Base-by-base conservation (phyloP, 352 stramenopile genomes). In the Phytophthora vignae region DNA sequence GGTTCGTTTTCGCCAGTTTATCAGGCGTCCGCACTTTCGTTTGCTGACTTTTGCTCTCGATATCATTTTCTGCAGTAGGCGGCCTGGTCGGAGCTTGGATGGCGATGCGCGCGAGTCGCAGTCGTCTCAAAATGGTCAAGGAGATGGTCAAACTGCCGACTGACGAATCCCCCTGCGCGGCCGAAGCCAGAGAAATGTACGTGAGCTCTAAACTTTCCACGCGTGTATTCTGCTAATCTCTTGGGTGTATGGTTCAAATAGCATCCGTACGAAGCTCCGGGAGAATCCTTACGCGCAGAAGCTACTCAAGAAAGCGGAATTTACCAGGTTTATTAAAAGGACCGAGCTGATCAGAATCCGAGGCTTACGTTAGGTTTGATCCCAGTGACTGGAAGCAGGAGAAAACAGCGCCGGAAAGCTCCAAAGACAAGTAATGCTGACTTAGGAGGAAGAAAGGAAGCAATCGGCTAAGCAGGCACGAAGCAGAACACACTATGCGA, bases 101-200 rank as follows among this genome's bases (percentile, higher is more conserved):
- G 55, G 49, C 64, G 12, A 50, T 71, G 48, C 55, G 64, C 14
- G 54, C 64, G 8, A 66, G 64, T 15, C 46, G 55, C 12, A 60
- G 66, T 38, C 64, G 64, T 21, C 29, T 49, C 17, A 56, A 71
- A 44, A 61, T 71, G 55, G 10, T 65, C 36, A 56, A 49, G 22
- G 60, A 71, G 38, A 44, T 71, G 31, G 40, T 71, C 10, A 60
- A 48, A 17, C 56, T 71, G 29, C 64, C 64, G 3, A 46, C 15
- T 22, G 64, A 71, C 25, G 65, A 66, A 40, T 71, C 64, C 5
- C 64, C 64, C 10, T 49, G 46, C 6, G 64, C 64, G 19, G 55
- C 55, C 50, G 33, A 65, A 33, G 64, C 55, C n/a, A 65, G 64
- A 50, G 55, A 66, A 60, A 68, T 73, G 66, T 73, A 19, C 22